Conservation (phyloP, 371 early-diverging fungal species). For the Saksenaea vasiformis region DNA sequence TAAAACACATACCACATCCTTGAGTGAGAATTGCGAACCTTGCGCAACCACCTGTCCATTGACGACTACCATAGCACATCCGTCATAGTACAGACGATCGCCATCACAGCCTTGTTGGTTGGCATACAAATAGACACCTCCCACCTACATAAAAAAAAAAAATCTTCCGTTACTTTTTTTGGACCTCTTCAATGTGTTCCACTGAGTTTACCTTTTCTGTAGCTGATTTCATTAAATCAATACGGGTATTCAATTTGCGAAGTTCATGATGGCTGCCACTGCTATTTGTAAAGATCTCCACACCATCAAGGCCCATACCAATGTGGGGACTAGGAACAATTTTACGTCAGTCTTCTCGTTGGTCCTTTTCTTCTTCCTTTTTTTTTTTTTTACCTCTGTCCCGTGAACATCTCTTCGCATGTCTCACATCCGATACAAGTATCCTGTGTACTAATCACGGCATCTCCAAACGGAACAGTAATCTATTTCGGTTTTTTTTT, state of each 20-base stretch:
- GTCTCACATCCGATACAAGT: conserved; percentile 93
- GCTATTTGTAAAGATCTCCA: conserved; percentile 94
- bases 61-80: conserved; percentile 85
- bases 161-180: too few species aligned
- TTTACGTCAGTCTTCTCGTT: neutral
- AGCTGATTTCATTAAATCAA: conserved; percentile 89
- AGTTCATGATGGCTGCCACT: conserved; percentile 93
- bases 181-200: too few species aligned
- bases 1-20: conserved; percentile 74
- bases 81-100: conserved; percentile 98
- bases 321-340: conserved; percentile 82
- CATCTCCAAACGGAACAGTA: conserved; percentile 85
- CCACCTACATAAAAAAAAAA: conserved; percentile 58
- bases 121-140: conserved; percentile 94
- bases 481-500: conserved; percentile 17
- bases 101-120: conserved; percentile 99
- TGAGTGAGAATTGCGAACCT: conserved; percentile 90
- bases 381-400: conserved; percentile 61
- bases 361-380: too few species aligned
- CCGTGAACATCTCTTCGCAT: conserved; percentile 97
- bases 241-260: conserved; percentile 80
- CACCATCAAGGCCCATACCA: conserved; percentile 89
- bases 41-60: conserved; percentile 92
- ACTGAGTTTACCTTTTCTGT: conserved; percentile 73
- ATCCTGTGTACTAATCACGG: conserved; percentile 76